Evolutionary conservation across 1,284 basidiomycete genomes (phyloP).

Genomic region (Quambalaria eucalypti): DNA sequence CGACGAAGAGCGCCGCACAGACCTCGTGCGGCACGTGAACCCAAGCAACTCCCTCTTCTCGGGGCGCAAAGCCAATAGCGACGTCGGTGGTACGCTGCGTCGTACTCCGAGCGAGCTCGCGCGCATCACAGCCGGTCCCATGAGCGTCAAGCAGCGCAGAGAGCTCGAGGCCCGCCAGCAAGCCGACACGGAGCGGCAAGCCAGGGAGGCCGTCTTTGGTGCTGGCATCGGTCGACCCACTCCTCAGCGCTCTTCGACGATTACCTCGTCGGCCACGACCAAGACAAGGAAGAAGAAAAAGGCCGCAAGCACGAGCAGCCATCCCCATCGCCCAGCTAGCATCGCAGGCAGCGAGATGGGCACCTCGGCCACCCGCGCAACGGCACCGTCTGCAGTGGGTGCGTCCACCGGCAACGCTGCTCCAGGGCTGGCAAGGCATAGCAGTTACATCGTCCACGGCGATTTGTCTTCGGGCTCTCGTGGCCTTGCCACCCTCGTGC

Average conservation of each 20-base stretch:
- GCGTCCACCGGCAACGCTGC: background rate
- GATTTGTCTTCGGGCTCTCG: background rate
- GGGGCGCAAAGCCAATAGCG: conserved; percentile 10
- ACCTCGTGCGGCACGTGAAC: conserved; percentile 39
- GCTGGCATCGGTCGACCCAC: conserved; percentile 16
- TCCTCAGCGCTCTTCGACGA: background rate
- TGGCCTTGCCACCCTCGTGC: background rate
- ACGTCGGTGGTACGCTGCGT: conserved; percentile 18
- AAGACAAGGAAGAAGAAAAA: conserved; percentile 32
- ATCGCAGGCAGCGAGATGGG: conserved; percentile 37
- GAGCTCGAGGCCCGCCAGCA: conserved; percentile 49
- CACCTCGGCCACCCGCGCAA: conserved; percentile 19
- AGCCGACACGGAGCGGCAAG: conserved; percentile 7
- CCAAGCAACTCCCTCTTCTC: conserved; percentile 6
- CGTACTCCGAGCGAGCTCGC: conserved; percentile 8
- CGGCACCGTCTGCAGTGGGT: background rate
- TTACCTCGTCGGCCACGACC: conserved; percentile 5
- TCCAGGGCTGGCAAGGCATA: too few species aligned
- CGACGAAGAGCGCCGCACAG: conserved; percentile 29
- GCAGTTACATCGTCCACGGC: background rate
- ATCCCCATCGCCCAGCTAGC: too few species aligned
- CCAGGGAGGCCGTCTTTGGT: conserved; percentile 32
- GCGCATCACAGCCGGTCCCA: conserved; percentile 30
- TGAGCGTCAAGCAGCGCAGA: conserved; percentile 57
- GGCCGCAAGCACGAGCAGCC: too few species aligned